These are phyloP conservation scores for Pichia ethanolica DNA, from an alignment of 805 yeast species.

Conservation along the genomic window DNA sequence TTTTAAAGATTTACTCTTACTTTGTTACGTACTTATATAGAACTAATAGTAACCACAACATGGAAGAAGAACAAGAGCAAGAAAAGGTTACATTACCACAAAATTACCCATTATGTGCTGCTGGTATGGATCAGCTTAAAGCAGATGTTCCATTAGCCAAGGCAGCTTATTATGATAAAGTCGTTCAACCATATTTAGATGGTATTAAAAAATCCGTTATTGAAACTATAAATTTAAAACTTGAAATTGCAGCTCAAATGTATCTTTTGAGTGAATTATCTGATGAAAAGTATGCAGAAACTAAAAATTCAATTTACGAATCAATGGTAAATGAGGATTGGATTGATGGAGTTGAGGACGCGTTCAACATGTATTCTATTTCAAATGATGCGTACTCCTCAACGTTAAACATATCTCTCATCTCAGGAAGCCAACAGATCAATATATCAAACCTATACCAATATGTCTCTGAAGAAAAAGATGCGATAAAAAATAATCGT, in stretches of 20 bases:
- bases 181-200: neutral
- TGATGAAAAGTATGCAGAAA: slow-evolving; percentile 11
- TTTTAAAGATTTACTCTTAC: too few relatives aligned
- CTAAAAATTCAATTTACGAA: slow-evolving; percentile 8
- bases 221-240: slow-evolving; percentile 10
- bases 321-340: neutral
- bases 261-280: slow-evolving; percentile 10
- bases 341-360: slow-evolving; percentile 1
- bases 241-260: slow-evolving; percentile 16
- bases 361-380: neutral
- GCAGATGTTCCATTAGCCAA: slow-evolving; percentile 1
- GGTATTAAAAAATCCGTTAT: slow-evolving; percentile 5
- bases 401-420: neutral
- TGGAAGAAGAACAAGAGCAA: neutral
- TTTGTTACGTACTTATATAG: too few relatives aligned
- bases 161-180: slow-evolving; percentile 2
- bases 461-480: slow-evolving; percentile 12
- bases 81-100: slow-evolving; percentile 13
- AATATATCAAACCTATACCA: slow-evolving; percentile 18
- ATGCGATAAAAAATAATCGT: slow-evolving; percentile 6
- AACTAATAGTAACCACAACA: neutral
- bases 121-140: slow-evolving; percentile 9
- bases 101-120: slow-evolving; percentile 18
- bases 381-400: slow-evolving; percentile 2
- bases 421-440: too few relatives aligned